These are phyloP conservation scores for Coemansia sp. DNA, from an alignment of 192 early-diverging fungal genomes.

Conservation along the genomic window DNA sequence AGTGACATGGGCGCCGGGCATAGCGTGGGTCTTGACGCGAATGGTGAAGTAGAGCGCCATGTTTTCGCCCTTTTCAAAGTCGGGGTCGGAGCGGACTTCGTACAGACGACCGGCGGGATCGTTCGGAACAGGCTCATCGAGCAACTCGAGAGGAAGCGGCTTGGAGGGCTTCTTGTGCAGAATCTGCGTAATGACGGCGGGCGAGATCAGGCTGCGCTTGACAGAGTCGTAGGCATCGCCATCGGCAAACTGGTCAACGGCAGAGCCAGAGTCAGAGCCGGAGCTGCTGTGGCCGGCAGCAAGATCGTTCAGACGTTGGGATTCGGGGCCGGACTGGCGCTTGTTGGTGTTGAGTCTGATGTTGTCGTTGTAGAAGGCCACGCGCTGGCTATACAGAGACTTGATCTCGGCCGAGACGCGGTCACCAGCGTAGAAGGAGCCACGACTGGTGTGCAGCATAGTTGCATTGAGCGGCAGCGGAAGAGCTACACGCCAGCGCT, in stretches of 20 bases:
- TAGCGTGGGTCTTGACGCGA: conserved; percentile 35
- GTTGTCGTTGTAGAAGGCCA: conserved; percentile 48
- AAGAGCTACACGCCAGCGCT: conserved; percentile 44
- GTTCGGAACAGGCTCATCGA: conserved; percentile 46
- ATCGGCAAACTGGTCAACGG: conserved; percentile 27
- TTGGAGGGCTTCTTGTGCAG: conserved; percentile 33
- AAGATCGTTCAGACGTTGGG: conserved; percentile 34
- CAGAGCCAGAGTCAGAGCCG: conserved; percentile 14
- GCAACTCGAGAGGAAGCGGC: conserved; percentile 40
- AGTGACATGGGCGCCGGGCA: conserved; percentile 21
- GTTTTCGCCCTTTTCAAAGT: conserved; percentile 22
- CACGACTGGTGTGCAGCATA: conserved; percentile 47
- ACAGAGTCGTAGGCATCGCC: conserved; percentile 29
- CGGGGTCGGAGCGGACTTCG: conserved; percentile 42
- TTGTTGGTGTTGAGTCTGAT: conserved; percentile 35
- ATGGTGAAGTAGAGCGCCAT: conserved; percentile 50
- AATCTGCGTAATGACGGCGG: conserved; percentile 35
- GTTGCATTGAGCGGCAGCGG: conserved; percentile 34
- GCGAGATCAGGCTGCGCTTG: conserved; percentile 42
- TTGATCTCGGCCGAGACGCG: conserved; percentile 45
- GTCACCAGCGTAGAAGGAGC: conserved; percentile 40
- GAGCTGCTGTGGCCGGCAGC: conserved; percentile 42
- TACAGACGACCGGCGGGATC: conserved; percentile 49
- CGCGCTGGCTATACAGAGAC: conserved; percentile 41
- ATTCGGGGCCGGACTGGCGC: conserved; percentile 23